Conservation (phyloP, 164 flowering plant genomes). For the Liquidambar formosana region DNA sequence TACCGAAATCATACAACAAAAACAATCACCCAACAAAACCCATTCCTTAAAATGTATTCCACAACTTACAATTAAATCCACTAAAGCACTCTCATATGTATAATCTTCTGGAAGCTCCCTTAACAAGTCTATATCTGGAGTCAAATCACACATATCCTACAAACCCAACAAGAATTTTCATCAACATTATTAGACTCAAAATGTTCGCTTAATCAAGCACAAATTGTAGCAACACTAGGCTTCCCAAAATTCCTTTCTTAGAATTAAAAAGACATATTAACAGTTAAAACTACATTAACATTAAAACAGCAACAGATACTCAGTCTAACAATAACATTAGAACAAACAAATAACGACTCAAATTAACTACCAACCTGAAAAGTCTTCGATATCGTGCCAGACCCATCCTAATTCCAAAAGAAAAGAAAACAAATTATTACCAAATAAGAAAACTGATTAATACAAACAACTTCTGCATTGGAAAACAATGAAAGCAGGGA, state of each 20-base stretch:
- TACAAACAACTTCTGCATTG: neutral
- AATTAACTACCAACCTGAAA: conserved; percentile 40
- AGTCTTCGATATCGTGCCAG: conserved; percentile 29
- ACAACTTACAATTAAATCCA: conserved; percentile 69
- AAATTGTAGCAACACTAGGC: neutral
- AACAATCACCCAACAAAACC: neutral
- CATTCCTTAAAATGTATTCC: too few relatives aligned
- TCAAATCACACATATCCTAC: conserved; percentile 88
- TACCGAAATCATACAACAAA: neutral
- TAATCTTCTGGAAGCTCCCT: conserved; percentile 66
- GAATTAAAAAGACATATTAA: neutral
- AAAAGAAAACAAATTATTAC: neutral
- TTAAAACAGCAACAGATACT: neutral
- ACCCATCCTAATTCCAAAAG: conserved; percentile 52
- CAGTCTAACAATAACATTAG: neutral
- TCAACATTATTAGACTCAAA: neutral
- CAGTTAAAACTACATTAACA: neutral
- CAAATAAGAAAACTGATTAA: neutral
- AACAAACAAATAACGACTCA: neutral
- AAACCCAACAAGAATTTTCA: conserved; percentile 4
- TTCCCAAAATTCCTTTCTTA: neutral
- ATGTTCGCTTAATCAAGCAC: neutral
- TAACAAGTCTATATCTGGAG: conserved; percentile 63
- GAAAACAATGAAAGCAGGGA: conserved; percentile 6
- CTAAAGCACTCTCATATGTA: conserved; percentile 79